Base-by-base conservation (phyloP, 169 alveolate species). In the Plasmodium sp. region DNA sequence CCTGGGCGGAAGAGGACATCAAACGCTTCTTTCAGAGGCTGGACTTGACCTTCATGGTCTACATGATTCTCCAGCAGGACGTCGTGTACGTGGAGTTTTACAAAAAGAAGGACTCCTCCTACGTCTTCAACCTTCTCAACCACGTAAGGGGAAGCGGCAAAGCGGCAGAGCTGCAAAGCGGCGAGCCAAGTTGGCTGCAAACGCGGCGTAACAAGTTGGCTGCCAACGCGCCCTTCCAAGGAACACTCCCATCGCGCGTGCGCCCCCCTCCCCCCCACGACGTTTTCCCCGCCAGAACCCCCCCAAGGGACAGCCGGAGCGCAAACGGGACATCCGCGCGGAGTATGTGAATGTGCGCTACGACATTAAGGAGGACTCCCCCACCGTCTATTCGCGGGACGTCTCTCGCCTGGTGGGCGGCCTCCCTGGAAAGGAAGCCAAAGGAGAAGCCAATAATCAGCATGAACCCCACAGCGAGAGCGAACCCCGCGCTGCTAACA, bases 81-180 rank as follows among this genome's bases (percentile, higher is more conserved):
- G 67, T 85, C 6, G 80, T 85, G 1, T 85, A 73, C 45, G 18
- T 85, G 58, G 93, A 85, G 36, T 85, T 85, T 74, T 77, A 85
- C 62, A 85, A 56, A 9, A 85, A 85, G 79, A 85, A 85, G 81
- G 93, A 85, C 10, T 85, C 84, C 41, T n/a, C 84, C 1, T 51
- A 48, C 16, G 31, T 85, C 27, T 85, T 74, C 43, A 85, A 51
- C 43, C 41, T 74, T 10, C 51, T 85, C 39, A 85, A 85, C 45
- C 36, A 85, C 45, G 93, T 85, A 84, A 84, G 77, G n/a, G 33
- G 39, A 43, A 51, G 80, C 58, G 45, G 45, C 45, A 2, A 5
- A 7, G 45, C 5, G 41, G 41, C 41, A n/a, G n/a, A n/a, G n/a
- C 5, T 34, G 41, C 41, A 2, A 36, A 36, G 41, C 7, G 45